Evolutionary conservation across 495 filamentous ascomycete genomes (phyloP).

Genomic region (Neohortaea acidophila): DNA sequence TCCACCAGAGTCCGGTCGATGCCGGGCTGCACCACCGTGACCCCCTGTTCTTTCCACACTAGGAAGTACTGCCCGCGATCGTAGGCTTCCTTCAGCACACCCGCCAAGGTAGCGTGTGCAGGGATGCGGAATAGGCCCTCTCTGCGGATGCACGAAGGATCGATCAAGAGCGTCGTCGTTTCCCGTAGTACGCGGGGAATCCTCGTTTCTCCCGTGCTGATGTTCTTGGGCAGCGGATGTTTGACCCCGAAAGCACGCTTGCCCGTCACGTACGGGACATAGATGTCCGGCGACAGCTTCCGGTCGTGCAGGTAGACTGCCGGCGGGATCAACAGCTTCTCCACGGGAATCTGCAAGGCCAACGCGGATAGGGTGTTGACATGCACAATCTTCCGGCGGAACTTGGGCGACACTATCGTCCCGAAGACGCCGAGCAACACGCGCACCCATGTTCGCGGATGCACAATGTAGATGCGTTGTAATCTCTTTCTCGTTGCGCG

Average conservation of each 20-base stretch:
- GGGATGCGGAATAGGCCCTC: constrained; percentile 40
- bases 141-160: constrained; percentile 28
- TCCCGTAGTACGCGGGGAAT: constrained; percentile 38
- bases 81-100: constrained; percentile 38
- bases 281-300: constrained; percentile 32
- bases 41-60: constrained; percentile 31
- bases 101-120: constrained; percentile 31
- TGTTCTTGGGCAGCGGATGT: constrained; percentile 29
- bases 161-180: constrained; percentile 35
- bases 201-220: constrained; percentile 25
- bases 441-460: constrained; percentile 41
- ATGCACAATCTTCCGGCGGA: constrained; percentile 40
- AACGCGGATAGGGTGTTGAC: constrained; percentile 35
- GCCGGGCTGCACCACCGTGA: constrained; percentile 21
- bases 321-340: constrained; percentile 36
- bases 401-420: constrained; percentile 42
- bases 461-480: constrained; percentile 39
- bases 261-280: constrained; percentile 34
- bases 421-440: constrained; percentile 42
- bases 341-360: constrained; percentile 35
- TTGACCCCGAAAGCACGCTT: constrained; percentile 30
- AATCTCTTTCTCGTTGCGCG: constrained; percentile 39
- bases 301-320: constrained; percentile 39
- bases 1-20: constrained; percentile 19
- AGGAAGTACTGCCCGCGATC: constrained; percentile 39